These are phyloP conservation scores for Singerocomus inundabilis DNA, from an alignment of 1,284 basidiomycete genomes.

Conservation along the genomic window DNA sequence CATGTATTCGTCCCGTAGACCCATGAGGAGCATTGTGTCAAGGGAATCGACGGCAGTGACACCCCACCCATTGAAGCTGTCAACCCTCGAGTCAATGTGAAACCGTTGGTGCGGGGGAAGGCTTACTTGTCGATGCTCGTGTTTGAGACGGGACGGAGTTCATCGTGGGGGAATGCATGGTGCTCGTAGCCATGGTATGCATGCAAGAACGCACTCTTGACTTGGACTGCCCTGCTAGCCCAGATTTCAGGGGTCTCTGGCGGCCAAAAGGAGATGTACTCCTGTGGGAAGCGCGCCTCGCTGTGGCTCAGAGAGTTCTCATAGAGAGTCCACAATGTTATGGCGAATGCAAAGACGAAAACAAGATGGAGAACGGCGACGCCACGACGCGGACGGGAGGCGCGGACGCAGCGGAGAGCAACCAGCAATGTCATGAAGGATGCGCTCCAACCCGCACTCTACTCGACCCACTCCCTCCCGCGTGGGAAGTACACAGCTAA, in stretches of 20 bases:
- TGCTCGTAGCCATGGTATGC: constrained; percentile 62
- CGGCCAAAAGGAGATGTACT: constrained; percentile 23
- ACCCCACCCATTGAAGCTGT: constrained; percentile 84
- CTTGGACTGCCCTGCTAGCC: constrained; percentile 52
- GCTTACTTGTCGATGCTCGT: constrained; percentile 51
- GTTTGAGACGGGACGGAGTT: constrained; percentile 55
- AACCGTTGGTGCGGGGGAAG: neutral
- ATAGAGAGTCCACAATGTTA: constrained; percentile 20
- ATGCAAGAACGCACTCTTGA: constrained; percentile 60
- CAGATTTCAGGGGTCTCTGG: constrained; percentile 39
- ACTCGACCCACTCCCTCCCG: neutral
- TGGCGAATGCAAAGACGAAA: constrained; percentile 24
- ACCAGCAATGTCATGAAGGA: neutral
- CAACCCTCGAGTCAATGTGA: neutral
- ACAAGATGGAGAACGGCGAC: constrained; percentile 31
- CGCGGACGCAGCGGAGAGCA: neutral
- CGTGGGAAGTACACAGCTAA: constrained; percentile 1
- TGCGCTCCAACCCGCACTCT: too few relatives aligned
- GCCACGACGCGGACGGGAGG: constrained; percentile 17
- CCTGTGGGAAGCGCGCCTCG: constrained; percentile 10
- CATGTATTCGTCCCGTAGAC: constrained; percentile 73
- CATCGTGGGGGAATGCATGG: constrained; percentile 59
- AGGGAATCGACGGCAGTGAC: constrained; percentile 81
- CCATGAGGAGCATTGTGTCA: constrained; percentile 89
- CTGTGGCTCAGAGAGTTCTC: constrained; percentile 1